Conservation (phyloP, 1,284 basidiomycete species). For the Irpex rosettiformis region DNA sequence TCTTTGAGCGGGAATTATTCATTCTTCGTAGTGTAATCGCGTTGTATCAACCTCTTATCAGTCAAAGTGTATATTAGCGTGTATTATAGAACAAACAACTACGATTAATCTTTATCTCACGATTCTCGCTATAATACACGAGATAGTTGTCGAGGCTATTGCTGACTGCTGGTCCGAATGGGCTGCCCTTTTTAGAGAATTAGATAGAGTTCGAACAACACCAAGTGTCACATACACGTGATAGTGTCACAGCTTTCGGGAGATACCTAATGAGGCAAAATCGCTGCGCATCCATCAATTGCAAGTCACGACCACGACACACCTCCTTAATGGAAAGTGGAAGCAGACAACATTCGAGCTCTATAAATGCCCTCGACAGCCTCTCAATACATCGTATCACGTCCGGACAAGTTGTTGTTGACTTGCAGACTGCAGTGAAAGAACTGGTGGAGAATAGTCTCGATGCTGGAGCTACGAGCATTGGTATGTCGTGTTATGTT, state of each 20-base stretch:
- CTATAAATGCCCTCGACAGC: conserved; percentile 66
- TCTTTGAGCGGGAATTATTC: too few species aligned
- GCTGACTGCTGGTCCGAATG: too few species aligned
- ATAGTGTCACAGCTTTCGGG: too few species aligned
- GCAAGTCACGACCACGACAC: not conserved
- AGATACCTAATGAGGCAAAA: not conserved
- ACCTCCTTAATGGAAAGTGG: not conserved
- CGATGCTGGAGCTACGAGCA: conserved; percentile 85
- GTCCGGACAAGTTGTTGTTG: conserved; percentile 93
- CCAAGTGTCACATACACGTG: not conserved
- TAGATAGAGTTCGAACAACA: too few species aligned
- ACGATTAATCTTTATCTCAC: not conserved
- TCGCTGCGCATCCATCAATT: not conserved
- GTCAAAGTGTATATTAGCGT: not conserved
- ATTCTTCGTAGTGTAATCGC: too few species aligned
- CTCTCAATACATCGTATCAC: conserved; percentile 83
- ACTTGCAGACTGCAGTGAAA: conserved; percentile 92
- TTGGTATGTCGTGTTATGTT: conserved; percentile 56
- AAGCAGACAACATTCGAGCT: not conserved
- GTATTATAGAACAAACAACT: not conserved
- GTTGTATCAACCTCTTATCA: not conserved
- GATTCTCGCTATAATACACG: too few species aligned
- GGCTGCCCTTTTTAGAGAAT: too few species aligned
- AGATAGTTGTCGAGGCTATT: too few species aligned
- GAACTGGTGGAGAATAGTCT: conserved; percentile 97